Base-by-base conservation (phyloP, 2,329 filamentous ascomycete species). In the Nannizziopsis arthrosporioides region DNA sequence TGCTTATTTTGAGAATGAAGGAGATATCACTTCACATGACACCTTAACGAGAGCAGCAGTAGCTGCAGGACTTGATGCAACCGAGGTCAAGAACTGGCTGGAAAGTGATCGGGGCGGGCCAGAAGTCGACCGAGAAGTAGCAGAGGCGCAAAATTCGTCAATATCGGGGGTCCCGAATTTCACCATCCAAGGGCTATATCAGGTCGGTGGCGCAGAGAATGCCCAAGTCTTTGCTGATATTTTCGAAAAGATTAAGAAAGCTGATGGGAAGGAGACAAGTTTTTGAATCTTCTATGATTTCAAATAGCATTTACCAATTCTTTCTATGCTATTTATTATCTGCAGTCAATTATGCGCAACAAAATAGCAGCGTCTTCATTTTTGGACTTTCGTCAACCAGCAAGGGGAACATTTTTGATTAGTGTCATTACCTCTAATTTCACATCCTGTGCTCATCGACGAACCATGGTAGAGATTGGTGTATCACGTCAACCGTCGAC, bases 121-220 rank as follows among this genome's bases (percentile, higher is more conserved):
- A 0, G 73, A 76, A 56, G 78, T 82, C 18, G 77, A 81, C 59
- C 56, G 56, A 35, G 75, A 81, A 58, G 77, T 78, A 5, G 59
- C 65, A 22, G 66, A 72, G 54, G 74, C 77, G 35, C 72, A 62
- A 59, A 65, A 60, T 63, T 70, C 74, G 57, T 70, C 71, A 47
- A 73, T 89, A 35, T 73, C 67, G 47, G 84, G 84, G 0, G 85
- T 92, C 52, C 85, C 85, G 5, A 78, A 84, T 61, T 89, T 86
- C 61, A 78, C 78, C 10, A 75, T 92, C 53, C 82, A 89, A 58
- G 80, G 72, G 1, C 71, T 69, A 55, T 82, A 79, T 63, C 75
- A 81, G 55, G 63, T 90, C 27, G 74, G 79, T 22, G 85, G 85
- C 1, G 85, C 84, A 1, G 80, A 88, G 66, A 83, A 87, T 51